Evolutionary conservation across 2,329 filamentous ascomycete genomes (phyloP), one percentile per base, ranked within the genome.

Genomic region (Pseudogymnoascus sp.): DNA sequence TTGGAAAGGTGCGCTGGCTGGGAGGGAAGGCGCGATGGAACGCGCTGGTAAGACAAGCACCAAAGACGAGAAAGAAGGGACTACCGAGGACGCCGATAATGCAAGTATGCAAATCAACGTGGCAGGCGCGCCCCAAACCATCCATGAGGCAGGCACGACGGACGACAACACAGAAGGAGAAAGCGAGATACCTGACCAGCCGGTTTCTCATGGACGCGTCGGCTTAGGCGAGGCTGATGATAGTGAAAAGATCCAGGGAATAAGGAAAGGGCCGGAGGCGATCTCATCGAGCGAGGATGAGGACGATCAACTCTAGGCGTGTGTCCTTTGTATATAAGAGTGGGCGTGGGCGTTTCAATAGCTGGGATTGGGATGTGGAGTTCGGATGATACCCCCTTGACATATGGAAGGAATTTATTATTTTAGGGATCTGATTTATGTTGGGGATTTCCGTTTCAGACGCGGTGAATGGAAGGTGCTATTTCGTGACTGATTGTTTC

Each of bases 351-450:
- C n/a, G 47, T 35, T 54, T 54, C 10, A 35, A 33, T 54, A 29
- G 47, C 29, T 21, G 29, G 47, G 47, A 33, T 35, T 35, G 9
- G 15, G 47, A 54, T 5, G 29, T 35, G 29, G 47, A 54, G 47
- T 54, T 54, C 47, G 47, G 47, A 54, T 13, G 47, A 54, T 54
- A 54, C 47, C 47, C 44, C 44, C 47, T 15, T 54, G 29, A 54
- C 35, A 54, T 54, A 29, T 54, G n/a, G 47, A 21, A 33, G 8
- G 4, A 54, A 10, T 54, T 33, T 54, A 7, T 5, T 10, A 54
- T 33, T 17, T 54, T 54, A 21, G 29, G 11, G 29, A 35, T 54
- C 33, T 21, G 21, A 21, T n/a, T 44, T 54, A 5, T 35, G 47
- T 21, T 4, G 9, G 29, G 10, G 47, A 35, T 35, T 54, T 54